Conservation (phyloP, 1,139 yeast species). For the Martiniozyma asiatica region DNA sequence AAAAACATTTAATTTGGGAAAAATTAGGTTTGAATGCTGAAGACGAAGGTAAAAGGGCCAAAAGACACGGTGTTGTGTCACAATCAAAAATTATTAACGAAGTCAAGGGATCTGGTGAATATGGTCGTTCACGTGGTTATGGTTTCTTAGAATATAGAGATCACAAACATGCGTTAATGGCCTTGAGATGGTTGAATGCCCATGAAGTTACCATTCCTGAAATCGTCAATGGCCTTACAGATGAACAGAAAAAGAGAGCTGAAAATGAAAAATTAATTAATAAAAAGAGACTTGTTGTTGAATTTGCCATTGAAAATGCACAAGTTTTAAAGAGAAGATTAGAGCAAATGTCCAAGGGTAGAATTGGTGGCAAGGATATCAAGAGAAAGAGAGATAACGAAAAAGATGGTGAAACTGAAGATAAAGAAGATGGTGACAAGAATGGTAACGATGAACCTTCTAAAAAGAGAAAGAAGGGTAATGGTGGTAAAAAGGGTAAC, state of each 20-base stretch:
- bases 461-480: slow-evolving; percentile 5
- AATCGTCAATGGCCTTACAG: slow-evolving; percentile 57
- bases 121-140: slow-evolving; percentile 91
- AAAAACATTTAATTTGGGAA: slow-evolving; percentile 28
- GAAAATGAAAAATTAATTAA: slow-evolving; percentile 36
- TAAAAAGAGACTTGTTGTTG: slow-evolving; percentile 77
- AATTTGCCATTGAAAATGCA: slow-evolving; percentile 93
- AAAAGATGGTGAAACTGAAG: slow-evolving; percentile 5
- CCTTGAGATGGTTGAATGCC: slow-evolving; percentile 92
- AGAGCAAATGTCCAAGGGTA: slow-evolving; percentile 39
- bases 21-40: slow-evolving; percentile 31
- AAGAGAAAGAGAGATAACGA: slow-evolving; percentile 17
- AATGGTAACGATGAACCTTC: slow-evolving; percentile 9
- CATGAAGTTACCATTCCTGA: slow-evolving; percentile 71
- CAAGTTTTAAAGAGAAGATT: slow-evolving; percentile 84
- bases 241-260: slow-evolving; percentile 50
- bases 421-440: slow-evolving; percentile 5
- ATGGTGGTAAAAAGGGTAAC: slow-evolving; percentile 30
- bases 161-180: slow-evolving; percentile 91
- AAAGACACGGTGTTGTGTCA: slow-evolving; percentile 78
- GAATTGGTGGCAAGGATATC: slow-evolving; percentile 26
- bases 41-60: slow-evolving; percentile 43
- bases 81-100: slow-evolving; percentile 92
- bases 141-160: slow-evolving; percentile 92
- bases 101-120: slow-evolving; percentile 75